Base-by-base conservation (phyloP, 306 rosid species). In the Alnus glutinosa region DNA sequence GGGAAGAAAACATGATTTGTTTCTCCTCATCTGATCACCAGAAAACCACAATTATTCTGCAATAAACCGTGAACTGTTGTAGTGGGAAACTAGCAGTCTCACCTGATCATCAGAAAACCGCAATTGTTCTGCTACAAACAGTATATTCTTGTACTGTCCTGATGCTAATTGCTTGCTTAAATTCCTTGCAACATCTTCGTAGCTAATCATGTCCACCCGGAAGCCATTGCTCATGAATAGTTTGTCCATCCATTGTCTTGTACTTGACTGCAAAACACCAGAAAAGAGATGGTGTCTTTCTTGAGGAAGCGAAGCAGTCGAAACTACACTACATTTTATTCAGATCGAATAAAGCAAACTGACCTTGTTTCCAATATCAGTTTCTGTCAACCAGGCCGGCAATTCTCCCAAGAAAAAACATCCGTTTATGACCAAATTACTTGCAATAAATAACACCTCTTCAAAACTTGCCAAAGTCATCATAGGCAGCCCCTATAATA, bases 21-120 rank as follows among this genome's bases (percentile, higher is more conserved):
- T 42, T 67, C 72, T 62, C 12, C 42, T 67, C 48, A 67, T 42
- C 49, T 42, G 15, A 42, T 39, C 13, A 42, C 34, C 32, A 1
- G 32, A 67, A 42, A 42, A 42, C 51, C 72, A 67, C 51, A 42
- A 42, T 42, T 32, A 14, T 4, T 63, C 16, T 18, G 28, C 72
- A 18, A 16, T 19, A 42, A 67, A 67, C 51, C 51, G 1, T 39
- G 39, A 67, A 37, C 34, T 10, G 13, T 39, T 67, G 10, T 62
- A 62, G 34, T 23, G 34, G 44, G 32, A 23, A 63, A 52, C 46
- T 19, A 62, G 51, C 36, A 71, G 48, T 28, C 78, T 78, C 69
- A 90, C 97, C 92, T 92, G 89, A 32, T 81, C 87, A 78, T 94
- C 98, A 50, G 97, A 94, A 81, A 85, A 87, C 15, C 82, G 87